Evolutionary conservation across 345 rosid species (phyloP).

Genomic region (Citrus maxima): DNA sequence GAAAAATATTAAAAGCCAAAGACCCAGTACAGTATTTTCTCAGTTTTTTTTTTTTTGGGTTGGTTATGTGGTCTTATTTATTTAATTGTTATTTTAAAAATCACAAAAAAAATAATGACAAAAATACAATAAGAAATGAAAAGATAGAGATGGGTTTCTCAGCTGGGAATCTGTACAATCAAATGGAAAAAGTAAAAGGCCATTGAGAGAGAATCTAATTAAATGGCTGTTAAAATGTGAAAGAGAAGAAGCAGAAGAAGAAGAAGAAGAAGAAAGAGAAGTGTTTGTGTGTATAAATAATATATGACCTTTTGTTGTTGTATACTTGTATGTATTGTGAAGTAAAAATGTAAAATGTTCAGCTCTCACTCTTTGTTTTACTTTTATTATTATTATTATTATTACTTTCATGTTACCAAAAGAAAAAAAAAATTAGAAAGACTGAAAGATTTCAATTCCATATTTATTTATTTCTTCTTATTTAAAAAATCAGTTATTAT

Average conservation of each 20-base stretch:
- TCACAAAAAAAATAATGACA: conserved; percentile 11
- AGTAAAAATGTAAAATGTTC: conserved; percentile 37
- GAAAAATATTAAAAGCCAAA: conserved; percentile 34
- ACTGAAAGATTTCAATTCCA: neutral
- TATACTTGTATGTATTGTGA: conserved; percentile 20
- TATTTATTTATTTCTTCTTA: neutral
- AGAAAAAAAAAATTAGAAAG: neutral
- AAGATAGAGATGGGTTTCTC: conserved; percentile 31
- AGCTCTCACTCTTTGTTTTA: conserved; percentile 17
- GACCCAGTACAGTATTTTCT: conserved; percentile 31
- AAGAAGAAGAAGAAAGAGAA: conserved; percentile 10
- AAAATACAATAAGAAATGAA: conserved; percentile 23
- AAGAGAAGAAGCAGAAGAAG: conserved; percentile 28
- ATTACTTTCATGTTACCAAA: neutral
- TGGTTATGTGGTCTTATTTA: neutral
- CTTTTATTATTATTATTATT: conserved; percentile 3
- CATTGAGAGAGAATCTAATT: conserved; percentile 59
- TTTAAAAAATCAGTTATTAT: neutral
- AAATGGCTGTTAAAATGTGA: conserved; percentile 54
- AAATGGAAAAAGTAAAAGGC: conserved; percentile 48
- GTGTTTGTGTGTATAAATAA: conserved; percentile 3
- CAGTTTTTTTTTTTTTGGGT: neutral
- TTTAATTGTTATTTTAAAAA: conserved; percentile 16
- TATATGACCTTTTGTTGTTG: conserved; percentile 20
- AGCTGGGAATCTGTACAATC: conserved; percentile 56